phyloP scores from a whole-genome alignment of 768 basidiomycete species.

The Lactarius vividus region DNA sequence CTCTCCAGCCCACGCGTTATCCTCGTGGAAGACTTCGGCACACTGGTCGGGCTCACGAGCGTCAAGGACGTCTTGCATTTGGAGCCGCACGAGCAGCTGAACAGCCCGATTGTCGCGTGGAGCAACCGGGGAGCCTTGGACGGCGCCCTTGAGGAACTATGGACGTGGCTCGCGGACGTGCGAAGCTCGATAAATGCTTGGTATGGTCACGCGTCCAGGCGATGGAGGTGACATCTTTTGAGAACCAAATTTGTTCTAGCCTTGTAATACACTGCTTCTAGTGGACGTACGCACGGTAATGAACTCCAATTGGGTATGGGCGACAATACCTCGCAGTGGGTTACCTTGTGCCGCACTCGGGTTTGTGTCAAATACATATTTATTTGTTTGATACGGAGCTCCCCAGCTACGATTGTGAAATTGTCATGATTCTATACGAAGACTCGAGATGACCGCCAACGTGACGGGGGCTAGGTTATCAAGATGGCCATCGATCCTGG shows the following conservation, averaged over 20 bases:
- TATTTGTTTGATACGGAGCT: not conserved
- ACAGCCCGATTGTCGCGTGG: slow-evolving; percentile 26
- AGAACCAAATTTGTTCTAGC: not conserved
- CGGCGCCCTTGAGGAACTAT: slow-evolving; percentile 24
- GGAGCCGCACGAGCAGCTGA: slow-evolving; percentile 35
- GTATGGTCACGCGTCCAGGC: slow-evolving; percentile 20
- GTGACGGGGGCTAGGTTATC: not conserved
- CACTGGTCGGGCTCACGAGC: slow-evolving; percentile 81
- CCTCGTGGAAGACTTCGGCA: slow-evolving; percentile 84
- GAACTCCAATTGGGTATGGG: not conserved
- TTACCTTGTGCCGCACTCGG: not conserved
- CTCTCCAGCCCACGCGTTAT: slow-evolving; percentile 85
- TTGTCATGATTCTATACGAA: not conserved
- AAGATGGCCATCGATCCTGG: not conserved
- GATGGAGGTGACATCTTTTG: slow-evolving; percentile 16
- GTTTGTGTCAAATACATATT: not conserved
- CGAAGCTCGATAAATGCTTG: slow-evolving; percentile 21
- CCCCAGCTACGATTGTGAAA: too few relatives aligned
- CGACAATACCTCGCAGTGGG: not conserved
- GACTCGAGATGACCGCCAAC: not conserved
- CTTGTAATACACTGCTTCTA: not conserved
- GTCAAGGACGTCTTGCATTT: slow-evolving; percentile 95
- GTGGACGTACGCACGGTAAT: not conserved
- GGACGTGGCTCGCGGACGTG: slow-evolving; percentile 26
- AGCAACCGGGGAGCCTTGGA: slow-evolving; percentile 24